Evolutionary conservation across 1,284 basidiomycete genomes (phyloP).

Genomic region (Ceratobasidium papillatum): DNA sequence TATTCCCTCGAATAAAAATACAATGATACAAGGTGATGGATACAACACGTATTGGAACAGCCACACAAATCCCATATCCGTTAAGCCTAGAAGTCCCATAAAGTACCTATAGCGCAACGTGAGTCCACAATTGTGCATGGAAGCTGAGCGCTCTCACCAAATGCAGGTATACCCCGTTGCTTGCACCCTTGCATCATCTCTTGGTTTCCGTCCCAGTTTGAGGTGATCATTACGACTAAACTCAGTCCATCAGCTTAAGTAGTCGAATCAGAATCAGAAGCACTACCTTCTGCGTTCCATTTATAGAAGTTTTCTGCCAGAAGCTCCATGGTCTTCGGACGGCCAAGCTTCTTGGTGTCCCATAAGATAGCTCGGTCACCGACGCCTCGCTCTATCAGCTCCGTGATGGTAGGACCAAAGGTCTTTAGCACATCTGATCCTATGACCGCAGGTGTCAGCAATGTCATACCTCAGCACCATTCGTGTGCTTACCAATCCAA

Average conservation of each 20-base stretch:
- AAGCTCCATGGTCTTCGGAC: constrained; percentile 79
- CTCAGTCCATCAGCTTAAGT: background rate
- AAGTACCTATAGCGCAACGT: too few relatives aligned
- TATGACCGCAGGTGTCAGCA: background rate
- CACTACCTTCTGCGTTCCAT: constrained; percentile 73
- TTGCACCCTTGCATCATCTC: constrained; percentile 82
- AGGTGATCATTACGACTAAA: constrained; percentile 78
- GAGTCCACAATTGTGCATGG: too few relatives aligned
- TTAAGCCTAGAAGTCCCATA: too few relatives aligned
- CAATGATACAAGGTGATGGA: too few relatives aligned
- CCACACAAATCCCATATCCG: too few relatives aligned
- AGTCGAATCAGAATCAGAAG: background rate
- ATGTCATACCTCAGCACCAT: background rate
- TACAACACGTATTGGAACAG: too few relatives aligned
- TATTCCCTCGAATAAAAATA: too few relatives aligned
- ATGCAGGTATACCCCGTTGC: constrained; percentile 51
- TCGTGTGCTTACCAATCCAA: constrained; percentile 60
- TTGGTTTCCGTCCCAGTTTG: constrained; percentile 74
- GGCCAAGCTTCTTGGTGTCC: constrained; percentile 73
- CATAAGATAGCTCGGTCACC: constrained; percentile 73
- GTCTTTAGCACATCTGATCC: constrained; percentile 56
- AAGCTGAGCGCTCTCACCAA: too few relatives aligned
- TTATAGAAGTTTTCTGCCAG: constrained; percentile 69
- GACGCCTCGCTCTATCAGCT: constrained; percentile 70
- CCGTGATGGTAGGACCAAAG: constrained; percentile 76